phyloP scores from a whole-genome alignment of 805 yeast species.

The Torulaspora microellipsoides region DNA sequence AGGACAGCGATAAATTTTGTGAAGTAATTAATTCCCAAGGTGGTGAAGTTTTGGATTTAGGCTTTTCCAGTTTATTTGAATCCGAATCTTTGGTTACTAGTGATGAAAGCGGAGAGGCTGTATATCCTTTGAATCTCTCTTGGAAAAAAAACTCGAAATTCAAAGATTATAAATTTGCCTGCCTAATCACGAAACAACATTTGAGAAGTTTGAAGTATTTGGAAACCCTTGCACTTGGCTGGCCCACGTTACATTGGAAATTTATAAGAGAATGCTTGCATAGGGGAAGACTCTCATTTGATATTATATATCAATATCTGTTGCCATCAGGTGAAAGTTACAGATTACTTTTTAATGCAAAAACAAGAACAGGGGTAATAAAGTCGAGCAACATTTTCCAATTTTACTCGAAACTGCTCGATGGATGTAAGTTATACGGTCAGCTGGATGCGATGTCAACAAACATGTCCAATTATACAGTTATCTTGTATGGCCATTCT shows the following conservation, averaged over 20 bases:
- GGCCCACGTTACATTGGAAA: slow-evolving; percentile 71
- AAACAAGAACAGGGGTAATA: slow-evolving; percentile 25
- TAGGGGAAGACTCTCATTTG: slow-evolving; percentile 7
- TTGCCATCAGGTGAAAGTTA: slow-evolving; percentile 70
- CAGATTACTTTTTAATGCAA: slow-evolving; percentile 27
- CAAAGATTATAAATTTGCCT: slow-evolving; percentile 48
- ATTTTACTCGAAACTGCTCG: slow-evolving; percentile 39
- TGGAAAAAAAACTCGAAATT: slow-evolving; percentile 14
- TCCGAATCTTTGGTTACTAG: slow-evolving; percentile 5
- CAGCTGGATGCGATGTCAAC: slow-evolving; percentile 34
- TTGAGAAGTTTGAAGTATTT: slow-evolving; percentile 70
- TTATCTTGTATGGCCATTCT: slow-evolving; percentile 37
- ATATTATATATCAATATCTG: slow-evolving; percentile 48
- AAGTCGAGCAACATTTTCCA: slow-evolving; percentile 47
- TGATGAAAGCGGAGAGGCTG: neutral
- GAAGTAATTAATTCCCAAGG: slow-evolving; percentile 41
- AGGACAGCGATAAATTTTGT: slow-evolving; percentile 33
- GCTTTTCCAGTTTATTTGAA: slow-evolving; percentile 32
- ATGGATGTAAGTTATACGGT: slow-evolving; percentile 30
- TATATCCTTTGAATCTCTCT: slow-evolving; percentile 7
- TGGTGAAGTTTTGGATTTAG: slow-evolving; percentile 37
- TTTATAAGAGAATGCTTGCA: slow-evolving; percentile 51
- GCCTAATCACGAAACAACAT: slow-evolving; percentile 54
- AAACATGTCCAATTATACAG: slow-evolving; percentile 30
- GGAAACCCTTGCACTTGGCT: slow-evolving; percentile 72